phyloP scores from a whole-genome alignment of 768 basidiomycete species.

The Tulasnella sp. region DNA sequence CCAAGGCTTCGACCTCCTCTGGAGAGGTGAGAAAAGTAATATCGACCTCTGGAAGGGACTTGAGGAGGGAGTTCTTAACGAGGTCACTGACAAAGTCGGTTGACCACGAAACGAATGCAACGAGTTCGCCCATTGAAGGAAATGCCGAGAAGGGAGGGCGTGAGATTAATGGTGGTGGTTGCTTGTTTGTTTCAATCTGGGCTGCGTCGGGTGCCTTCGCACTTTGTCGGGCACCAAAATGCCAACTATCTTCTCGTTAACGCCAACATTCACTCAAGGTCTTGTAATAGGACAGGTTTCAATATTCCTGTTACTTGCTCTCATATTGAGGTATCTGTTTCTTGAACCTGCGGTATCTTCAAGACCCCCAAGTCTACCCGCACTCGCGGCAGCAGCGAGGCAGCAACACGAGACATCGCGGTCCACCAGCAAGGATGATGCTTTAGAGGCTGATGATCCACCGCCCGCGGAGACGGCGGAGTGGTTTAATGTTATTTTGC shows the following conservation, averaged over 20 bases:
- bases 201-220: not conserved
- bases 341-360: slow-evolving; percentile 51
- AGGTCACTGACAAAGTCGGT: slow-evolving; percentile 48
- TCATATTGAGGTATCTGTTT: slow-evolving; percentile 93
- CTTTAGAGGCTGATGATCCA: not conserved
- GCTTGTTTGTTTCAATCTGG: not conserved
- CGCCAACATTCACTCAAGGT: slow-evolving; percentile 93
- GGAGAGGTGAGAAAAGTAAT: not conserved
- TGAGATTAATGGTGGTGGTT: slow-evolving; percentile 1
- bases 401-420: slow-evolving; percentile 7
- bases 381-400: slow-evolving; percentile 24
- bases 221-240: not conserved
- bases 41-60: not conserved
- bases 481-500: slow-evolving; percentile 85
- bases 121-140: not conserved
- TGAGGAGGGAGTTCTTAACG: not conserved
- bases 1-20: not conserved
- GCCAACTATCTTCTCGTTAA: slow-evolving; percentile 55
- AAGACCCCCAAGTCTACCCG: slow-evolving; percentile 13
- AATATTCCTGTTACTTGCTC: slow-evolving; percentile 65
- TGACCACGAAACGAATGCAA: slow-evolving; percentile 52
- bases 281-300: slow-evolving; percentile 89
- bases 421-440: slow-evolving; percentile 2
- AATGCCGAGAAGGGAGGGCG: not conserved
- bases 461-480: slow-evolving; percentile 63